Evolutionary conservation across 1,284 basidiomycete genomes (phyloP), one percentile per base, ranked within the genome.

Genomic region (Afroboletus lepidellus): DNA sequence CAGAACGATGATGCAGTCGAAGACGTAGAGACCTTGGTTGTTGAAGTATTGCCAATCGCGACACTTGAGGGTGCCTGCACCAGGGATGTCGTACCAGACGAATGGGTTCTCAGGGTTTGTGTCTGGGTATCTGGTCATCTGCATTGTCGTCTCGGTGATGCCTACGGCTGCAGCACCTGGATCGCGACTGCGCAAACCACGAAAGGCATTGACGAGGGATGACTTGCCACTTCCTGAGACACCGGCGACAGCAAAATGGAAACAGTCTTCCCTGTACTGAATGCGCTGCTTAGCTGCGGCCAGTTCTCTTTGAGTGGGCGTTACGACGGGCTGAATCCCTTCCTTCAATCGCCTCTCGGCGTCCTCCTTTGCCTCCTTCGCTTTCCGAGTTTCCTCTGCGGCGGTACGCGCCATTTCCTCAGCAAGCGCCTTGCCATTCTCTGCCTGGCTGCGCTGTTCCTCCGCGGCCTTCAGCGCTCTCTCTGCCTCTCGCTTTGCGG

Each of bases 31-130:
- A 8, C 70, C 69, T 46, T 74, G 69, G 9, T 64, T 50, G 27
- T 71, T 72, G 55, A 74, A 74, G 49, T 72, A 74, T 30, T 67
- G 62, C 70, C 70, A 72, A 47, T 68, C 65, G 18, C 62, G 61
- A 42, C 66, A 50, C 32, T 60, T 64, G 15, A 69, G 55, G 25
- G 41, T 41, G 11, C 41, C 41, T n/a, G 41, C 43, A 24, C 43
- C 30, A 5, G 41, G 41, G 25, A 42, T 42, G n/a, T 42, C 41
- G 13, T 43, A 43, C 41, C 41, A 43, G 29, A 43, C 41, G 13
- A 32, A 43, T 8, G 41, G 41, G 29, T 43, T 43, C 20, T 43
- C 41, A 2, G 41, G 41, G 15, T 43, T 43, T 1, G 12, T 13
- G 29, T 43, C 41, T 32, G 29, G 18, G 6, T 43, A 43, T 32